Conservation (phyloP, 2,329 filamentous ascomycete species). For the Zasmidium cellare region DNA sequence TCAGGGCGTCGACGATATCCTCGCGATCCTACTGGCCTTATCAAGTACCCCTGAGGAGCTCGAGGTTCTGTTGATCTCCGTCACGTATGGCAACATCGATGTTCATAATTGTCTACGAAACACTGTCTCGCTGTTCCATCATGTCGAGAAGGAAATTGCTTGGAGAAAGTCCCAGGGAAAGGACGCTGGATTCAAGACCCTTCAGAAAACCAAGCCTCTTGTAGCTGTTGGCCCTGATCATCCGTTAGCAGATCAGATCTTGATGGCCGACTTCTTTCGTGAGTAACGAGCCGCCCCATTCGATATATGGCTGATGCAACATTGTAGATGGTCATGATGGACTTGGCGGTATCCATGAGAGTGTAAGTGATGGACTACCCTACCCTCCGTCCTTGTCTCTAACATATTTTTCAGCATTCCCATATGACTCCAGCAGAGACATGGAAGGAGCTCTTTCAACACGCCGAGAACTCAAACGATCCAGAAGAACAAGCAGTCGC, state of each 20-base stretch:
- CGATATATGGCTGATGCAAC: conserved; percentile 9
- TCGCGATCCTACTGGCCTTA: conserved; percentile 74
- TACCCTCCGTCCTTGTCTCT: conserved; percentile 27
- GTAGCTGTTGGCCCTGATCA: conserved; percentile 85
- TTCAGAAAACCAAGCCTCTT: conserved; percentile 67
- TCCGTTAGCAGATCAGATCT: conserved; percentile 77
- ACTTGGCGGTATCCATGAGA: conserved; percentile 50
- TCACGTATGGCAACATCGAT: conserved; percentile 93
- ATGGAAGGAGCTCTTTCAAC: conserved; percentile 48
- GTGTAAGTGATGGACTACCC: conserved; percentile 6
- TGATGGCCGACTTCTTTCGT: conserved; percentile 79
- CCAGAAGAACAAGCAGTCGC: conserved; percentile 37
- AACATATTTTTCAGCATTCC: conserved; percentile 41
- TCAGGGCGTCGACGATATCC: conserved; percentile 12
- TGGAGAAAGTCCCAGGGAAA: conserved; percentile 74
- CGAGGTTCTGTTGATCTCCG: conserved; percentile 79
- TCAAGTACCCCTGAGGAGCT: conserved; percentile 80
- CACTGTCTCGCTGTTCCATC: conserved; percentile 84
- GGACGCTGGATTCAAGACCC: conserved; percentile 68
- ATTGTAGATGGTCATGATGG: conserved; percentile 49
- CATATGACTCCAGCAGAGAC: conserved; percentile 49
- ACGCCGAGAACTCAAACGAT: conserved; percentile 28
- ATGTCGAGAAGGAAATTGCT: conserved; percentile 82
- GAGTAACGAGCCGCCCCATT: conserved; percentile 38
- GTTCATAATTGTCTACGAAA: conserved; percentile 85